A percentile compares a stretch with the other conserved stretches of the same genome.
phyloP scores from a whole-genome alignment of 225 moss, liverwort and hornwort species.

The Climacium dendroides region DNA sequence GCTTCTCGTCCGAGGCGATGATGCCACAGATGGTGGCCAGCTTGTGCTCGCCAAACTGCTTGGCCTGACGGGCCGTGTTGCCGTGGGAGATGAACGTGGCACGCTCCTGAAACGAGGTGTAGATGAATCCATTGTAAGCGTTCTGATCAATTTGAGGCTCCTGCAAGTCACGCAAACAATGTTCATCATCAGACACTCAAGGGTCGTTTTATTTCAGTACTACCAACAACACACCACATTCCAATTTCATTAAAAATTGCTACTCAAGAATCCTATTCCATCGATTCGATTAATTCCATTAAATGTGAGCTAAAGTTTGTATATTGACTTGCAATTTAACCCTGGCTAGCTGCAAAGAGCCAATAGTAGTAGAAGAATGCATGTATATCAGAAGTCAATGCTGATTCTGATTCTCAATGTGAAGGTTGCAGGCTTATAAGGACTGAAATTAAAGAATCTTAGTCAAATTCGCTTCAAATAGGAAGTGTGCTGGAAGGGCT shows the following conservation, averaged over 20 bases:
- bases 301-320: not conserved
- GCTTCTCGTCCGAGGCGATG: constrained; percentile 86
- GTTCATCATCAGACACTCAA: not conserved
- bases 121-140: constrained; percentile 86
- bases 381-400: no score
- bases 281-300: not conserved
- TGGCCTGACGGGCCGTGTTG: constrained; percentile 71
- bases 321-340: not conserved
- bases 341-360: not conserved
- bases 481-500: not conserved
- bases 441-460: not conserved
- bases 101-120: constrained; percentile 50
- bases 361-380: not conserved
- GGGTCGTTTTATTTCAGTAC: not conserved
- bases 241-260: not conserved
- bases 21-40: constrained; percentile 77
- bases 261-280: not conserved
- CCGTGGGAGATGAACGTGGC: constrained; percentile 47
- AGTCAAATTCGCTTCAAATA: not conserved
- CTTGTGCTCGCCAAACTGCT: constrained; percentile 19
- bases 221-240: not conserved
- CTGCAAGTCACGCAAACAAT: constrained; percentile 13
- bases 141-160: constrained; percentile 62
- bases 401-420: not conserved
- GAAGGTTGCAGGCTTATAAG: not conserved